Base-by-base conservation (phyloP, 2,329 filamentous ascomycete species). In the Exophiala phaeomuriformis region DNA sequence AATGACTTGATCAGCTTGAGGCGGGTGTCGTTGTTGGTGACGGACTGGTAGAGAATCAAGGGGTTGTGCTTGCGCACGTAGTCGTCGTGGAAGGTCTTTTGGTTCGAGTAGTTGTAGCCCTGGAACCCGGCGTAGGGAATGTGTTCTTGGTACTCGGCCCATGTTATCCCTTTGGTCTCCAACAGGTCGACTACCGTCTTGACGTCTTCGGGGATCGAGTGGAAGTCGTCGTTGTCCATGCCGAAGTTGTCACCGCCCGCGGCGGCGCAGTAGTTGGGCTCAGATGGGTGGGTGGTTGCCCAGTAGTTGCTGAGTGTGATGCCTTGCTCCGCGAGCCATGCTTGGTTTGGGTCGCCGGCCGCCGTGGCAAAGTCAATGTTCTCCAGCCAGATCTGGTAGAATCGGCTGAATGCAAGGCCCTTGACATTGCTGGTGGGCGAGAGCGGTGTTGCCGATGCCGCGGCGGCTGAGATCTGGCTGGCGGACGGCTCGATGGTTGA, bases 61-160 rank as follows among this genome's bases (percentile, higher is more conserved):
- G 69, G 69, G 57, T 90, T 89, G 72, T 93, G 88, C 72, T 93
- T 91, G 65, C 88, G 83, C 5, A 91, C 86, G 66, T 93, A 93
- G 71, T 85, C 81, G 64, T 90, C 86, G 46, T 78, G 76, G 31
- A 79, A 78, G 2, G 78, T 86, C 61, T 80, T 57, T 59, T 81
- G 81, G 69, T 89, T 88, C 52, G 80, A 75, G 66, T 74, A 88
- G 0, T 71, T 72, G 35, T 69, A 68, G 28, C 86, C 86, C 67
- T 87, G 77, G 69, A 81, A 91, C 8, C 88, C 88, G 1, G 80
- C 75, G 69, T 82, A 89, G 1, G 88, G 88, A 76, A 85, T 77
- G 64, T 88, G 83, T 66, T 93, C 87, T 68, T 90, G 80, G 71
- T 91, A 93, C 59, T 83, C 74, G 47, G 74, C 83, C 84, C 84